Percentiles rank a stretch among this genome's conserved stretches.
phyloP scores from a whole-genome alignment of 2,329 filamentous ascomycete genomes.

The Xylariaceae sp. region DNA sequence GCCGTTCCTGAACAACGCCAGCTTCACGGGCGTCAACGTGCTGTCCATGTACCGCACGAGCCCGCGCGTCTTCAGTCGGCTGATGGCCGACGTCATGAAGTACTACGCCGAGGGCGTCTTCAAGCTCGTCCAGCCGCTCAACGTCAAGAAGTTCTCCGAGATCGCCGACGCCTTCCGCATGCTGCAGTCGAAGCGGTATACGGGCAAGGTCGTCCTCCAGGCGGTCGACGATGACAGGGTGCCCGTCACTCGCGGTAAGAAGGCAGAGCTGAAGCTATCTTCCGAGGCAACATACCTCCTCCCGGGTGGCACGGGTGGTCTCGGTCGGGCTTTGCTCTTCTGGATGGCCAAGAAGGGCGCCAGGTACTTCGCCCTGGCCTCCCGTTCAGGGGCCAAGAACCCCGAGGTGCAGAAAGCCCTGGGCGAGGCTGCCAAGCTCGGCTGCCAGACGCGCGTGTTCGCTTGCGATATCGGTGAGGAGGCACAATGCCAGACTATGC shows the following conservation, averaged over 20 bases:
- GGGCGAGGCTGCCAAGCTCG: conserved; percentile 13
- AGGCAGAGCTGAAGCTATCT: conserved; percentile 16
- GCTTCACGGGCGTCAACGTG: conserved; percentile 20
- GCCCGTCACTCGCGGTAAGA: conserved; percentile 16
- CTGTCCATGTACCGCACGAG: conserved; percentile 22
- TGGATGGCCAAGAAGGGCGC: conserved; percentile 27
- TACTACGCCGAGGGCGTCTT: conserved; percentile 17
- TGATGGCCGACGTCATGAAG: conserved; percentile 18
- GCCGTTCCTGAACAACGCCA: conserved; percentile 20
- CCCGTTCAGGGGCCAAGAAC: conserved; percentile 17
- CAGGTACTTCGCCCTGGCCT: conserved; percentile 23
- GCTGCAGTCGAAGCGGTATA: conserved; percentile 17
- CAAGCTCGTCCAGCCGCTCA: conserved; percentile 18
- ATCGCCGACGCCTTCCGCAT: conserved; percentile 21
- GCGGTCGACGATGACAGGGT: conserved; percentile 18
- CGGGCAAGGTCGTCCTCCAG: conserved; percentile 19
- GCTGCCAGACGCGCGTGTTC: conserved; percentile 14
- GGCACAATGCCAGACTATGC: conserved; percentile 15
- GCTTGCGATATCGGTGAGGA: conserved; percentile 16
- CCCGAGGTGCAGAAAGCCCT: conserved; percentile 19
- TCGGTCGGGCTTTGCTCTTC: conserved; percentile 21
- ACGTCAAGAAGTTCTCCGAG: conserved; percentile 21
- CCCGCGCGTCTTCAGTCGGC: conserved; percentile 16
- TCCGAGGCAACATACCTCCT: conserved; percentile 25
- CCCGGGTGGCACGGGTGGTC: conserved; percentile 25